phyloP scores from a whole-genome alignment of 2,329 filamentous ascomycete genomes.

The Ophiocordyceps unilateralis region DNA sequence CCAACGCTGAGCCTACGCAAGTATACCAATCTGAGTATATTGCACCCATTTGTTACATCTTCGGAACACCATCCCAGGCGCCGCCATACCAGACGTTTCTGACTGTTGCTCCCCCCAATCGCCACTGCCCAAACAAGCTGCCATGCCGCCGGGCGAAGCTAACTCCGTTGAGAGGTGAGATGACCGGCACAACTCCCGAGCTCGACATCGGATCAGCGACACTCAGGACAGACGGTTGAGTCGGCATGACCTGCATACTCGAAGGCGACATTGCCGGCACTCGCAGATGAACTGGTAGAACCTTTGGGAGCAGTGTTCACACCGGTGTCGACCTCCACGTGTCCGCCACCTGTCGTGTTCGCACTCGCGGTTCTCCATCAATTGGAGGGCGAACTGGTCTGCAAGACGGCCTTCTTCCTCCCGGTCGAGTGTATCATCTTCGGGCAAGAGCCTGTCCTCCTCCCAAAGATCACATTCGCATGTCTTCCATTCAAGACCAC shows the following conservation, averaged over 20 bases:
- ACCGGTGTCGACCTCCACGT: constrained; percentile 15
- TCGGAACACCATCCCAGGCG: too few relatives aligned
- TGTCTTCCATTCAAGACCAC: constrained; percentile 23
- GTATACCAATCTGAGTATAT: too few relatives aligned
- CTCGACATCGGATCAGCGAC: too few relatives aligned
- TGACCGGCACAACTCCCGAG: too few relatives aligned
- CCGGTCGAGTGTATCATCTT: constrained; percentile 14
- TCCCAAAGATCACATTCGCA: constrained; percentile 21
- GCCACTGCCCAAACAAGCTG: too few relatives aligned
- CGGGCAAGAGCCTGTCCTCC: constrained; percentile 14
- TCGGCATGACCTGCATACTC: constrained; percentile 28
- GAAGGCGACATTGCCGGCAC: constrained; percentile 25
- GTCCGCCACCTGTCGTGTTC: constrained; percentile 17
- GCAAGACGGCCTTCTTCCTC: constrained; percentile 1
- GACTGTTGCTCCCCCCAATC: too few relatives aligned
- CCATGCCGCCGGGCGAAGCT: too few relatives aligned
- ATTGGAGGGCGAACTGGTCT: background rate
- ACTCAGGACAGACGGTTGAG: constrained; percentile 27
- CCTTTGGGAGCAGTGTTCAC: constrained; percentile 24
- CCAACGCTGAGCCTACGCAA: too few relatives aligned
- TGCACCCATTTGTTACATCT: too few relatives aligned
- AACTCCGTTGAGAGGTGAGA: too few relatives aligned
- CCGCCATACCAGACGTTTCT: too few relatives aligned
- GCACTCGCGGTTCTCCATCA: constrained; percentile 21
- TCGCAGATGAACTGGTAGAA: constrained; percentile 26